These are phyloP conservation scores for Fusarium sp. DNA, from an alignment of 2,329 filamentous ascomycete genomes.

Conservation along the genomic window DNA sequence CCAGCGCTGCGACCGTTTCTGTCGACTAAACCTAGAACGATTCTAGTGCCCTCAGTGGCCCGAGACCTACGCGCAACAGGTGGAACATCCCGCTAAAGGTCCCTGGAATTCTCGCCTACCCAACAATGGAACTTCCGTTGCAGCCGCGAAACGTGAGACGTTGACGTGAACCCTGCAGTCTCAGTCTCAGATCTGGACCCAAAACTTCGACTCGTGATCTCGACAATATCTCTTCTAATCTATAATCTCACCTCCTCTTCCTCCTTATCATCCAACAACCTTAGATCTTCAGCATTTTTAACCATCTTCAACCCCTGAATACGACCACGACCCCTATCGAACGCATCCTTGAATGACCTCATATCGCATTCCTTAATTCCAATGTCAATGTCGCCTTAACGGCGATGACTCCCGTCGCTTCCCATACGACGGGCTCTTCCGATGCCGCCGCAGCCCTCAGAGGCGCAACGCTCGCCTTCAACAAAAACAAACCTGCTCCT, in stretches of 20 bases:
- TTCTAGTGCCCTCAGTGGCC: constrained; percentile 23
- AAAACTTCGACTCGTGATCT: constrained; percentile 10
- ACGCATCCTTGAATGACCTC: constrained; percentile 25
- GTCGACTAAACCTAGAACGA: constrained; percentile 16
- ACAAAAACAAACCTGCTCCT: constrained; percentile 49
- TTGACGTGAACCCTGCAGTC: constrained; percentile 17
- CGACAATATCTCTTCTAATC: constrained; percentile 3
- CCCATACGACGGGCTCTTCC: constrained; percentile 45
- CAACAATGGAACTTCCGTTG: constrained; percentile 21
- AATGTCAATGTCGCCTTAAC: constrained; percentile 33
- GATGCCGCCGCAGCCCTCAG: constrained; percentile 60
- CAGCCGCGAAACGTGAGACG: constrained; percentile 21
- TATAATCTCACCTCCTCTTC: background rate
- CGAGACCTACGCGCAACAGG: constrained; percentile 23
- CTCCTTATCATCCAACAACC: background rate
- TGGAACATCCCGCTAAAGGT: constrained; percentile 29
- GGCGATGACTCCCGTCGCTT: constrained; percentile 52
- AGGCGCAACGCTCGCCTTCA: constrained; percentile 67
- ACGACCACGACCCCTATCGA: background rate
- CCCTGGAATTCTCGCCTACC: constrained; percentile 22
- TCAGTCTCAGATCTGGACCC: background rate
- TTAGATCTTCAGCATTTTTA: background rate
- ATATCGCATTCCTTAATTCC: constrained; percentile 21
- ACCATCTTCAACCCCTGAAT: background rate
- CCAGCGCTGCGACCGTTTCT: constrained; percentile 13